Conservation (phyloP, 176 grass and related monocot genomes). For the Carex kokanica region DNA sequence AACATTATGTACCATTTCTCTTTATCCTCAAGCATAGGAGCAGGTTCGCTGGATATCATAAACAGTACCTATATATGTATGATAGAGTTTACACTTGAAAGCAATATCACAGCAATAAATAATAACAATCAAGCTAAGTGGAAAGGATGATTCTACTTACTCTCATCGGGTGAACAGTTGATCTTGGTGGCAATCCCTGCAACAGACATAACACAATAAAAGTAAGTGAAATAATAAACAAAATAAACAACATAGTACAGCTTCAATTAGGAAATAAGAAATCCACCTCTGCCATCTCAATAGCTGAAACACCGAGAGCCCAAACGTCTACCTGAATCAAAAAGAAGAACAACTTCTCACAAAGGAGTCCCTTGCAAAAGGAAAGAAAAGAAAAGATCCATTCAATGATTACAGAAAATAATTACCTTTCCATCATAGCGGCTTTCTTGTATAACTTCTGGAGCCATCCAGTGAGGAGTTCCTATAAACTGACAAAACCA, state of each 20-base stretch:
- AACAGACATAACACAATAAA: constrained; percentile 32
- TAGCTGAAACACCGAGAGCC: constrained; percentile 98
- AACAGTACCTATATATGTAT: constrained; percentile 67
- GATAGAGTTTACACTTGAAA: background rate
- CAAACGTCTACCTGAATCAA: constrained; percentile 87
- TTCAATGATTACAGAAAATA: constrained; percentile 5
- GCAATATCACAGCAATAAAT: constrained; percentile 11
- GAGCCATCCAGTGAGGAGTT: constrained; percentile 99
- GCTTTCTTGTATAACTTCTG: constrained; percentile 99
- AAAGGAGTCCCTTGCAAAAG: constrained; percentile 19
- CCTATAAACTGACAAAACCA: constrained; percentile 91
- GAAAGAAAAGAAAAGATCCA: constrained; percentile 20
- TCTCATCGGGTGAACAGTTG: constrained; percentile 98
- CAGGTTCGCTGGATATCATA: constrained; percentile 99
- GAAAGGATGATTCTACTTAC: constrained; percentile 46
- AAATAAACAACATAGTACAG: background rate
- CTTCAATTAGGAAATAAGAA: background rate
- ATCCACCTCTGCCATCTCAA: constrained; percentile 98
- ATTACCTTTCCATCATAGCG: constrained; percentile 99
- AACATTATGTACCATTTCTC: constrained; percentile 69
- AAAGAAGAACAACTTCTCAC: constrained; percentile 17
- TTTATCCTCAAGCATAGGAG: constrained; percentile 99
- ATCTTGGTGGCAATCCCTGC: constrained; percentile 94
- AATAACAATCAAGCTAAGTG: constrained; percentile 28
- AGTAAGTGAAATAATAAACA: constrained; percentile 23